A percentile compares a stretch with the other conserved stretches of the same genome.
Evolutionary conservation across 2,329 filamentous ascomycete genomes (phyloP).

Genomic region (Ophiostoma sp.): DNA sequence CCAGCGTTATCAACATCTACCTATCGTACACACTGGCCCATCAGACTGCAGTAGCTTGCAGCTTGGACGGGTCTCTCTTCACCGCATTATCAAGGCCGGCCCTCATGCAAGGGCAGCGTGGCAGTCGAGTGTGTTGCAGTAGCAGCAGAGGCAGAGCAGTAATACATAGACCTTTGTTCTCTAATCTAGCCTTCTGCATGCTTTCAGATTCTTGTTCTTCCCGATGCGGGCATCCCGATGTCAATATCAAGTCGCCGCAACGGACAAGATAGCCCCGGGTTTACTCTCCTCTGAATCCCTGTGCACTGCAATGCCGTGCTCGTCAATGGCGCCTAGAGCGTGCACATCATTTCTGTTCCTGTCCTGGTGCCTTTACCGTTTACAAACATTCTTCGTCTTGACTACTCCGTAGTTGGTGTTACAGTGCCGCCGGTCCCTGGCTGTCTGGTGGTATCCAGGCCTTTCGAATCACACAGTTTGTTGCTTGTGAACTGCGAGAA

Average conservation of each 20-base stretch:
- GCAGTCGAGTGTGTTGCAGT: slow-evolving; percentile 2
- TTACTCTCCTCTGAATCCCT: neutral
- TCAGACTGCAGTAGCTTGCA: slow-evolving; percentile 17
- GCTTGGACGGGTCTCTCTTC: slow-evolving; percentile 1
- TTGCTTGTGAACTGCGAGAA: too few relatives aligned
- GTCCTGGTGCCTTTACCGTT: neutral
- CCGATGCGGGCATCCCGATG: neutral
- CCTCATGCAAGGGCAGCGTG: slow-evolving; percentile 1
- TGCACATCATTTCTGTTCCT: slow-evolving; percentile 18
- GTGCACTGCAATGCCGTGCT: slow-evolving; percentile 15
- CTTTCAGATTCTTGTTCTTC: neutral
- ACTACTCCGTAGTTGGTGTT: neutral
- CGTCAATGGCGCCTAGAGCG: slow-evolving; percentile 14
- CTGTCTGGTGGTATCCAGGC: neutral
- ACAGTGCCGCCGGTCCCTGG: neutral
- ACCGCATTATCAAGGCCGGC: slow-evolving; percentile 8
- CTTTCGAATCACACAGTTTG: too few relatives aligned
- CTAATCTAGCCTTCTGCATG: neutral
- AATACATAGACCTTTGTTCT: neutral
- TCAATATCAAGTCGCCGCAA: neutral
- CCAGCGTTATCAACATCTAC: neutral
- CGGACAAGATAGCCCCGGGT: neutral
- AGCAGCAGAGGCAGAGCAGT: neutral
- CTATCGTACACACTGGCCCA: neutral
- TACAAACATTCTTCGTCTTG: neutral